Conservation (phyloP, 2,329 filamentous ascomycete genomes). For the Fusarium drepaniforme region DNA sequence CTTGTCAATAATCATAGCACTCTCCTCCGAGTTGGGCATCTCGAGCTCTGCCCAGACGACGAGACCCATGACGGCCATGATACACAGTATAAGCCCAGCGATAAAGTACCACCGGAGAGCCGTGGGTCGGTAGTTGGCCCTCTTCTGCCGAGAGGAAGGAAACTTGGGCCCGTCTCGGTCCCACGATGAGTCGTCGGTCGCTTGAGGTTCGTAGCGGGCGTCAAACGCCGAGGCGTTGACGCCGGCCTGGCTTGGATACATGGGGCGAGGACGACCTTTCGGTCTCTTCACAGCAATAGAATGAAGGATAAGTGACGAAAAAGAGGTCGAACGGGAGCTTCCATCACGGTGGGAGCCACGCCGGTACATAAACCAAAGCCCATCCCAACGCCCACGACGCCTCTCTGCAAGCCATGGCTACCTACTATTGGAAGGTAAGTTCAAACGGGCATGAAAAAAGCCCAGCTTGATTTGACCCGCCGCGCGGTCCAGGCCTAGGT, state of each 20-base stretch:
- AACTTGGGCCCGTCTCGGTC: slow-evolving; percentile 28
- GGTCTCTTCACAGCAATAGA: neutral
- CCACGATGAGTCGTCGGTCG: slow-evolving; percentile 39
- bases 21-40: slow-evolving; percentile 42
- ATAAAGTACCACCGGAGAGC: slow-evolving; percentile 44
- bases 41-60: slow-evolving; percentile 38
- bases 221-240: slow-evolving; percentile 22
- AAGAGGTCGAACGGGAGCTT: neutral
- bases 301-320: neutral
- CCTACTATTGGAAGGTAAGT: neutral
- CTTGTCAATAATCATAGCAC: slow-evolving; percentile 34
- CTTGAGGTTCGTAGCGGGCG: slow-evolving; percentile 40
- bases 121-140: slow-evolving; percentile 40
- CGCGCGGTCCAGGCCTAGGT: neutral
- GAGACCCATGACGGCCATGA: slow-evolving; percentile 37
- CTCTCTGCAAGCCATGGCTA: neutral
- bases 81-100: slow-evolving; percentile 24
- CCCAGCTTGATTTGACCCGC: neutral
- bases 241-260: slow-evolving; percentile 37
- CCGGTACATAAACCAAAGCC: neutral
- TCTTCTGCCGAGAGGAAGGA: slow-evolving; percentile 23
- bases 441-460: neutral
- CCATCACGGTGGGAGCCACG: neutral
- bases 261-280: slow-evolving; percentile 6
- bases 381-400: neutral